Conservation (phyloP, 2,329 filamentous ascomycete species). For the Diaporthe destruens region DNA sequence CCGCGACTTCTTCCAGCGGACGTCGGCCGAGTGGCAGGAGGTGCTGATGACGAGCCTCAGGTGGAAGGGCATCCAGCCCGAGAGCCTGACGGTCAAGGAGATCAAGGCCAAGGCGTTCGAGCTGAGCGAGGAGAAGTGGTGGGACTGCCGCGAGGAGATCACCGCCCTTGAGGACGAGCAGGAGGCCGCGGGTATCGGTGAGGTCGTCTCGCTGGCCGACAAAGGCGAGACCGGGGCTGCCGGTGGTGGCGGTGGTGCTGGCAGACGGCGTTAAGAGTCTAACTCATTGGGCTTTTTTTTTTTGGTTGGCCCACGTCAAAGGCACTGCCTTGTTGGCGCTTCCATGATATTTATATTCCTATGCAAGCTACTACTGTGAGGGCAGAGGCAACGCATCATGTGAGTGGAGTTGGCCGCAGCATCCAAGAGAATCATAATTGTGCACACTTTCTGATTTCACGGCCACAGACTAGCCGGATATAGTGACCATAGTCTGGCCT, state of each 20-base stretch:
- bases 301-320: not conserved
- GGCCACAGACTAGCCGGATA: not conserved
- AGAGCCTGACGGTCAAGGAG: constrained; percentile 85
- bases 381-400: not conserved
- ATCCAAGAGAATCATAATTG: not conserved
- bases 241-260: constrained; percentile 50
- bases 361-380: not conserved
- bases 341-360: not conserved
- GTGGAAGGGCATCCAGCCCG: constrained; percentile 74
- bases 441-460: too few relatives aligned
- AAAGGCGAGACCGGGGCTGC: constrained; percentile 69
- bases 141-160: constrained; percentile 96
- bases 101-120: constrained; percentile 92
- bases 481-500: not conserved
- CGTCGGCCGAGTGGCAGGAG: constrained; percentile 91
- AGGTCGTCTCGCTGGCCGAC: constrained; percentile 90
- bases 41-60: constrained; percentile 81
- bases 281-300: not conserved
- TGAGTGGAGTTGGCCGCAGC: not conserved
- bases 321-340: not conserved
- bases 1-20: constrained; percentile 91
- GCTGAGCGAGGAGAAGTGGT: constrained; percentile 96
- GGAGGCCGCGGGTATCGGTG: constrained; percentile 93
- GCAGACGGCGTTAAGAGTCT: constrained; percentile 42
- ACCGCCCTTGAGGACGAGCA: constrained; percentile 93